Conservation (phyloP, 2,329 filamentous ascomycete genomes). For the Orbilia javanica region DNA sequence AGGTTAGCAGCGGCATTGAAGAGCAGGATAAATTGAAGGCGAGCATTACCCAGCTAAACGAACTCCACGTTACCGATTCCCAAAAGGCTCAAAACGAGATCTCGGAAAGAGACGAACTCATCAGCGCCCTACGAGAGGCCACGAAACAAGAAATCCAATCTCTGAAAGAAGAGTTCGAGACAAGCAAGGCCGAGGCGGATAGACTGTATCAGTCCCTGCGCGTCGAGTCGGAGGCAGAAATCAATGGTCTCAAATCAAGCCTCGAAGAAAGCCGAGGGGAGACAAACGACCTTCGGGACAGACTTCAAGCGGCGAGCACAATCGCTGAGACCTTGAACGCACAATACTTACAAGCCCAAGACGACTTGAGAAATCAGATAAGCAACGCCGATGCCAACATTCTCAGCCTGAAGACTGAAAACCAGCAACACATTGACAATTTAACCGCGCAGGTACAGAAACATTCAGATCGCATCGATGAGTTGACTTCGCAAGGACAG, state of each 20-base stretch:
- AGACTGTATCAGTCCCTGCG: conserved; percentile 24
- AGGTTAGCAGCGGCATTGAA: conserved; percentile 29
- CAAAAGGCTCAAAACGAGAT: conserved; percentile 19
- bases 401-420: conserved; percentile 36
- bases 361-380: conserved; percentile 52
- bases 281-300: conserved; percentile 27
- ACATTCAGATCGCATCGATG: conserved; percentile 27
- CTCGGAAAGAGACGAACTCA: conserved; percentile 47
- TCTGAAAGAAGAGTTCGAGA: conserved; percentile 43
- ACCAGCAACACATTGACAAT: conserved; percentile 45
- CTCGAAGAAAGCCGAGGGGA: conserved; percentile 22
- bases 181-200: conserved; percentile 44
- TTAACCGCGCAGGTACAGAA: conserved; percentile 46
- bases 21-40: conserved; percentile 47
- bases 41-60: conserved; percentile 44
- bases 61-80: conserved; percentile 29
- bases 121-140: conserved; percentile 41
- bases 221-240: conserved; percentile 30
- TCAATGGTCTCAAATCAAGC: conserved; percentile 31
- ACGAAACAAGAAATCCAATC: conserved; percentile 45
- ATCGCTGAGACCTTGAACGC: conserved; percentile 39
- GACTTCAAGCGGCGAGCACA: conserved; percentile 35
- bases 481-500: conserved; percentile 21
- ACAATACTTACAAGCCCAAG: conserved; percentile 42
- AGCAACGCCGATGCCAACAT: conserved; percentile 41